These are phyloP conservation scores for Mycena albidolilacea DNA, from an alignment of 768 basidiomycete species.

Conservation along the genomic window DNA sequence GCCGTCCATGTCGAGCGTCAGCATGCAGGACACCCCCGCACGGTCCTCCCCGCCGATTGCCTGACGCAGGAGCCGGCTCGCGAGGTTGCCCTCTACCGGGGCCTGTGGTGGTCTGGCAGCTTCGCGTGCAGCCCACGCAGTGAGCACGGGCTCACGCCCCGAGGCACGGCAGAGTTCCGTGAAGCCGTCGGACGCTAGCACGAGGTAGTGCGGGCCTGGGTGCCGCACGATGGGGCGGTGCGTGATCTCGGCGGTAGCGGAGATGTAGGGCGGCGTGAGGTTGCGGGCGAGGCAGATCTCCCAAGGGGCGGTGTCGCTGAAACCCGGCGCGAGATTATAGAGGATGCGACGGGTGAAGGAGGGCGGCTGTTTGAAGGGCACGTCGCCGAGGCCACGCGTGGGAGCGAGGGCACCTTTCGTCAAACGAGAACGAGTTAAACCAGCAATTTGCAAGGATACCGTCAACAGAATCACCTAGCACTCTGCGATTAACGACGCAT, in stretches of 20 bases:
- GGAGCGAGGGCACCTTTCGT: constrained; percentile 70
- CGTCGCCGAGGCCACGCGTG: constrained; percentile 80
- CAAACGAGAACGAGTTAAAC: neutral
- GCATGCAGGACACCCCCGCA: constrained; percentile 66
- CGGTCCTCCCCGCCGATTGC: constrained; percentile 72
- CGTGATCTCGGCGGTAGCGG: constrained; percentile 73
- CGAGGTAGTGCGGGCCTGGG: constrained; percentile 63
- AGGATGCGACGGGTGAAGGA: constrained; percentile 76
- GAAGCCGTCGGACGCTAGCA: constrained; percentile 79
- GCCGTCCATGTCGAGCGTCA: constrained; percentile 75
- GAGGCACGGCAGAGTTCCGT: constrained; percentile 69
- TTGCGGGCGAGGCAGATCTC: constrained; percentile 78
- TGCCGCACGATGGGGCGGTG: constrained; percentile 62
- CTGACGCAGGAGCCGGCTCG: constrained; percentile 69
- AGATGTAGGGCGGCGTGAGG: constrained; percentile 76
- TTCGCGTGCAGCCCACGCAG: constrained; percentile 67
- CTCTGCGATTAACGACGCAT: constrained; percentile 74
- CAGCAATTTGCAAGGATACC: neutral
- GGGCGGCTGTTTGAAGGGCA: constrained; percentile 82
- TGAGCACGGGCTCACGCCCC: constrained; percentile 61
- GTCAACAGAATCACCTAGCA: constrained; percentile 62
- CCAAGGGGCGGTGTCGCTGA: constrained; percentile 73
- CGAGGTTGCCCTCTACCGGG: constrained; percentile 50
- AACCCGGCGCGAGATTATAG: constrained; percentile 76
- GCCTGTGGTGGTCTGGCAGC: constrained; percentile 45